These are phyloP conservation scores for Alternaria panax DNA, from an alignment of 2,329 filamentous ascomycete genomes.

Conservation along the genomic window DNA sequence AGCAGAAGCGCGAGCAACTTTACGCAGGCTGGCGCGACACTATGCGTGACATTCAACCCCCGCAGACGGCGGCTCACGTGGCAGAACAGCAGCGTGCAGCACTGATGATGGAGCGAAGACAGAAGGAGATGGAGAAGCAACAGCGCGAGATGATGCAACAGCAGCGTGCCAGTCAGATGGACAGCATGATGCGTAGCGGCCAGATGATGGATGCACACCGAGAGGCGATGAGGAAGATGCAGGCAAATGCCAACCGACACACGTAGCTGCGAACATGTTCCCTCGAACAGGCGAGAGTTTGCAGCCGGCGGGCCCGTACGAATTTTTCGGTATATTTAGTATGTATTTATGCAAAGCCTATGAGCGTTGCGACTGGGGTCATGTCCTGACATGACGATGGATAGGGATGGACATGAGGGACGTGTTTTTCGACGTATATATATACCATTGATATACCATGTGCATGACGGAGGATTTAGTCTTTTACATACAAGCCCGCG, in stretches of 20 bases:
- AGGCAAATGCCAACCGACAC: slow-evolving; percentile 62
- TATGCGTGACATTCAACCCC: slow-evolving; percentile 35
- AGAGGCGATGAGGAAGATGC: slow-evolving; percentile 81
- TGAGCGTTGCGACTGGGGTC: neutral
- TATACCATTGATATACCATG: neutral
- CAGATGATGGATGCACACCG: slow-evolving; percentile 79
- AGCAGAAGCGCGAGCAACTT: slow-evolving; percentile 44
- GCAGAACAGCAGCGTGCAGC: slow-evolving; percentile 50
- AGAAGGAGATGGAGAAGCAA: slow-evolving; percentile 67
- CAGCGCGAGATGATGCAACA: slow-evolving; percentile 65
- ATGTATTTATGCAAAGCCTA: neutral
- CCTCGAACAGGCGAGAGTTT: neutral
- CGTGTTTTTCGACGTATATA: neutral
- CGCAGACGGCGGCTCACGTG: slow-evolving; percentile 24
- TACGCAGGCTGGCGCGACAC: slow-evolving; percentile 48
- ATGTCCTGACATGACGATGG: neutral
- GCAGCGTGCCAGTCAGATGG: slow-evolving; percentile 68
- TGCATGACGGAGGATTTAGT: neutral
- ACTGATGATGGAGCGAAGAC: slow-evolving; percentile 69
- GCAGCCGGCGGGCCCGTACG: neutral
- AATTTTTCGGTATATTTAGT: neutral
- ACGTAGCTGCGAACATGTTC: slow-evolving; percentile 15
- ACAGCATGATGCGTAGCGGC: slow-evolving; percentile 77
- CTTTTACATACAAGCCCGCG: neutral
- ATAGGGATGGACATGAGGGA: neutral